phyloP scores from a whole-genome alignment of 2,329 filamentous ascomycete genomes.

The Epichloe aotearoae region DNA sequence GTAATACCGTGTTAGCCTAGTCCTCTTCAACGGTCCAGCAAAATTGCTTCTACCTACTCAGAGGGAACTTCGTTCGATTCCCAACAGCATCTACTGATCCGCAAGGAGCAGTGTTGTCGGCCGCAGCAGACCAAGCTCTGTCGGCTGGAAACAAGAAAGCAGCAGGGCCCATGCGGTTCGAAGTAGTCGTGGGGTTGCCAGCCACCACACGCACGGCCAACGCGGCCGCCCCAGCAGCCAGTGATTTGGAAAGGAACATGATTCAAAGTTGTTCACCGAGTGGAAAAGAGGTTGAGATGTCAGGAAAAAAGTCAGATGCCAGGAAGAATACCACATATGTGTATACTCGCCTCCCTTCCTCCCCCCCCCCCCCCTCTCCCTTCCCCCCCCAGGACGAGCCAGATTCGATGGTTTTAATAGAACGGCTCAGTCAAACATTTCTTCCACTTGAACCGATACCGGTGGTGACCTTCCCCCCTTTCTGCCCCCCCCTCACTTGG shows the following conservation, averaged over 20 bases:
- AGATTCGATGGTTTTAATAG: background rate
- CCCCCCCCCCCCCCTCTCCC: too few relatives aligned
- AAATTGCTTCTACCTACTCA: too few relatives aligned
- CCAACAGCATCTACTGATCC: too few relatives aligned
- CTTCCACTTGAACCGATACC: too few relatives aligned
- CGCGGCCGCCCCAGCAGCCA: background rate
- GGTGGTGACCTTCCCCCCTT: background rate
- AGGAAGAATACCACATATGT: too few relatives aligned
- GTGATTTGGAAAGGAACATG: background rate
- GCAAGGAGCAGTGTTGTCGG: slow-evolving; percentile 34
- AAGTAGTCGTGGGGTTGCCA: background rate
- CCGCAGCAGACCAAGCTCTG: slow-evolving; percentile 37
- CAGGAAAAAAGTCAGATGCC: background rate
- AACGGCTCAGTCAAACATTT: too few relatives aligned
- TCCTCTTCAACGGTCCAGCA: too few relatives aligned
- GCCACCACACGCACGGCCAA: too few relatives aligned
- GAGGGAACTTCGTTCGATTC: too few relatives aligned
- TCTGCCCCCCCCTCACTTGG: background rate
- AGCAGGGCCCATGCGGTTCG: slow-evolving; percentile 36
- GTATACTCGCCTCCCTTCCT: too few relatives aligned
- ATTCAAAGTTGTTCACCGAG: background rate
- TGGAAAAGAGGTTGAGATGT: background rate
- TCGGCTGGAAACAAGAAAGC: slow-evolving; percentile 49
- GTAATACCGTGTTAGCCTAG: too few relatives aligned
- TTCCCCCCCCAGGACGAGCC: background rate